These are phyloP conservation scores for Neonectria sp. DNA, from an alignment of 2,329 filamentous ascomycete genomes.

Conservation along the genomic window DNA sequence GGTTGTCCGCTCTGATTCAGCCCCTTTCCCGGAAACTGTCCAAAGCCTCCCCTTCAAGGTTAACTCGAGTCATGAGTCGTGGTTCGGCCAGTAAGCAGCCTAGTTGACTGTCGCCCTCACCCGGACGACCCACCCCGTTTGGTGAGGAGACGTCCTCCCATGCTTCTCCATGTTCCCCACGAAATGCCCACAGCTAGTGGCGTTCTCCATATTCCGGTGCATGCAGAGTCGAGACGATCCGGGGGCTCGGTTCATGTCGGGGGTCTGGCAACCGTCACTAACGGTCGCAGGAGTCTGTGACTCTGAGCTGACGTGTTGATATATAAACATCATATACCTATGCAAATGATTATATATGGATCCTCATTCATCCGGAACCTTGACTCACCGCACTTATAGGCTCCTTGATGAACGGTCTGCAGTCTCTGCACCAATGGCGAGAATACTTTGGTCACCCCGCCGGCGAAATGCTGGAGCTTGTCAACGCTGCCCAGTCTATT, in stretches of 20 bases:
- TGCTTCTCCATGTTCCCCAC: constrained; percentile 28
- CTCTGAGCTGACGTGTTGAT: constrained; percentile 13
- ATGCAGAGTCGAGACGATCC: constrained; percentile 24
- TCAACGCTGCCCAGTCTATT: constrained; percentile 52
- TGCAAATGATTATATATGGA: constrained; percentile 4
- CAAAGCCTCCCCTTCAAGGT: neutral
- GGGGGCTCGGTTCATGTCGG: constrained; percentile 16
- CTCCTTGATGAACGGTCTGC: constrained; percentile 58
- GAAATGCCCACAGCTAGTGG: constrained; percentile 20
- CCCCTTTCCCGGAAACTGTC: neutral
- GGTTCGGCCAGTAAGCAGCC: constrained; percentile 6
- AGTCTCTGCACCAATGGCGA: constrained; percentile 57
- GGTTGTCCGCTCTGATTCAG: neutral
- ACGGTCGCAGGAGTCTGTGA: neutral
- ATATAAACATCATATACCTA: neutral
- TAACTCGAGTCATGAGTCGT: constrained; percentile 19
- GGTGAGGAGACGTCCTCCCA: neutral
- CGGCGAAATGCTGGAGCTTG: constrained; percentile 49
- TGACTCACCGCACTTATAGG: constrained; percentile 37
- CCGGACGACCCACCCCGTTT: constrained; percentile 26
- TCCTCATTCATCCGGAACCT: neutral
- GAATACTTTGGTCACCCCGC: constrained; percentile 54
- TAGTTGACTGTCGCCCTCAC: constrained; percentile 25
- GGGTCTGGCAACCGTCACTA: neutral
- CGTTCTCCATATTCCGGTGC: constrained; percentile 25